Evolutionary conservation across 371 early-diverging fungal genomes (phyloP).

Genomic region (Apophysomyces ossiformis): DNA sequence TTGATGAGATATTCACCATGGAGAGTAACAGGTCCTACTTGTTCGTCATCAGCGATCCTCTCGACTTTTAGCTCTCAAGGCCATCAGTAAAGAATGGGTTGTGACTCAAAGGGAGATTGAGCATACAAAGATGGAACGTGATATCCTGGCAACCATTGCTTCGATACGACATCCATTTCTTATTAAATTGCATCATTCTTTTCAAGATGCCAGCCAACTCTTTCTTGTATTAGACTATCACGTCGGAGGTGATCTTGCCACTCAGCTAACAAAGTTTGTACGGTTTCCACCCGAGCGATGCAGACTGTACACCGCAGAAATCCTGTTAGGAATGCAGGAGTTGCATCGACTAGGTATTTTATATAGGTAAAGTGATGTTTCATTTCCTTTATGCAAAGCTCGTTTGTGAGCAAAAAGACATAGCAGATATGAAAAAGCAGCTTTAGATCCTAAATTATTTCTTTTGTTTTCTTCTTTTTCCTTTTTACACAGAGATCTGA

Average conservation of each 20-base stretch:
- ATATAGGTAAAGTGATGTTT: constrained; percentile 60
- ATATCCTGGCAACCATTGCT: constrained; percentile 52
- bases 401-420: no score
- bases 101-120: constrained; percentile 87
- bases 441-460: background rate
- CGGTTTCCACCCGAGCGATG: constrained; percentile 48
- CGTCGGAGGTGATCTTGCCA: constrained; percentile 94
- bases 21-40: constrained; percentile 71
- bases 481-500: constrained; percentile 57
- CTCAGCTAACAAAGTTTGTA: constrained; percentile 64
- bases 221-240: constrained; percentile 97
- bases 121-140: constrained; percentile 52
- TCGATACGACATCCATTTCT: constrained; percentile 88
- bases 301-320: constrained; percentile 83
- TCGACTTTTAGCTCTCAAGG: constrained; percentile 91
- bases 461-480: constrained; percentile 13
- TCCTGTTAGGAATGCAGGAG: constrained; percentile 84
- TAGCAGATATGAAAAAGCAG: no score
- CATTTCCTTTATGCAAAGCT: background rate
- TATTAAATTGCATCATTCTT: constrained; percentile 88
- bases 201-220: constrained; percentile 88
- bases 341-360: constrained; percentile 88
- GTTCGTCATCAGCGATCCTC: constrained; percentile 75
- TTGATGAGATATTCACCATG: no score
- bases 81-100: constrained; percentile 92